Conservation (phyloP, 2,329 filamentous ascomycete genomes). For the Stemphylium vesicarium region DNA sequence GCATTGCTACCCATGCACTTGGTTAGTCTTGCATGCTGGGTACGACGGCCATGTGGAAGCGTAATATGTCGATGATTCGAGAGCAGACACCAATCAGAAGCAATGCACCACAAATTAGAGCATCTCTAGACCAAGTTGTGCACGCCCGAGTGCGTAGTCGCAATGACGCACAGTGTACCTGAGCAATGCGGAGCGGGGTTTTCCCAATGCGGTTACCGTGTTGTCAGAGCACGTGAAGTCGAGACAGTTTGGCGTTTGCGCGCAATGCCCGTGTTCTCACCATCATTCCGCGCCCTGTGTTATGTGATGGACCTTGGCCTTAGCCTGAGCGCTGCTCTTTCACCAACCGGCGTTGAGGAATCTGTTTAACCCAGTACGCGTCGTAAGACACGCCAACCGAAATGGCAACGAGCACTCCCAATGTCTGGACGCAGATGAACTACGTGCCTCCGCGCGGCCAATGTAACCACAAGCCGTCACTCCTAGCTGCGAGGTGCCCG, state of each 20-base stretch:
- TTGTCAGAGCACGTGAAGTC: conserved; percentile 26
- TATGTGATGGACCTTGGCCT: conserved; percentile 1
- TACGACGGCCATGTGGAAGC: background rate
- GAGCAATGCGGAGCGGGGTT: conserved; percentile 7
- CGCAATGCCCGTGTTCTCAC: background rate
- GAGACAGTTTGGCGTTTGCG: conserved; percentile 27
- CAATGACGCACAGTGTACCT: conserved; percentile 5
- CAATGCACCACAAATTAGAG: no score
- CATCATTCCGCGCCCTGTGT: background rate
- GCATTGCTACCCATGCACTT: background rate
- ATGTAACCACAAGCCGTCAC: conserved; percentile 57
- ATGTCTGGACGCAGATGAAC: conserved; percentile 59
- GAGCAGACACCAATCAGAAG: background rate
- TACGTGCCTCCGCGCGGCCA: conserved; percentile 58
- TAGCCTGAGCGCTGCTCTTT: background rate
- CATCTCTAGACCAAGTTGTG: no score
- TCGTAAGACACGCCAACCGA: background rate
- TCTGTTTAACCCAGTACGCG: background rate
- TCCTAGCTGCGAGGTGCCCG: conserved; percentile 56
- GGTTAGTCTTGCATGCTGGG: background rate
- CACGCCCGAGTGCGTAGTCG: background rate
- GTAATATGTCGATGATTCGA: background rate
- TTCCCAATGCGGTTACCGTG: conserved; percentile 3
- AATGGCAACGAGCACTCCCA: conserved; percentile 37
- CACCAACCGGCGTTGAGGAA: background rate